A percentile compares a stretch with the other conserved stretches of the same genome.
Conservation (phyloP, 2,329 filamentous ascomycete species). For the Trematosphaeria pertusa region DNA sequence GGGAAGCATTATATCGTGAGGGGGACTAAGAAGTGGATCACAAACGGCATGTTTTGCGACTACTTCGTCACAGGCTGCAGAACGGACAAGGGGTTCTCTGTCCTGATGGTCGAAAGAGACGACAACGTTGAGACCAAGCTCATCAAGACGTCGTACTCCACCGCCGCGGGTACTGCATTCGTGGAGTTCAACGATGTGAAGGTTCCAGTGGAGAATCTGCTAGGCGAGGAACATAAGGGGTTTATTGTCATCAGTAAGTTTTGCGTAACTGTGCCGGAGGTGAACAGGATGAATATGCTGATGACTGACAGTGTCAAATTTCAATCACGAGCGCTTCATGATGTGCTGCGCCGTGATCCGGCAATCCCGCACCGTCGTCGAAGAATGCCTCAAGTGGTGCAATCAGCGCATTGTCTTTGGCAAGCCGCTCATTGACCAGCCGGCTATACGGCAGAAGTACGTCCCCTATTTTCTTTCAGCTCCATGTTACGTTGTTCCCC, state of each 20-base stretch:
- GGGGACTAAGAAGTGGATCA: slow-evolving; percentile 84
- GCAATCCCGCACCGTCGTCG: slow-evolving; percentile 71
- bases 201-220: slow-evolving; percentile 77
- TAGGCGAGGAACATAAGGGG: slow-evolving; percentile 85
- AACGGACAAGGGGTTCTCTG: slow-evolving; percentile 79
- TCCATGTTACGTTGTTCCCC: no score
- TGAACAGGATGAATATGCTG: background rate
- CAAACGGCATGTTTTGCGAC: slow-evolving; percentile 79
- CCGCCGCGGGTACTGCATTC: slow-evolving; percentile 78
- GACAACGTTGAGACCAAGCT: slow-evolving; percentile 78
- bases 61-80: slow-evolving; percentile 84
- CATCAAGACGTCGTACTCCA: slow-evolving; percentile 84
- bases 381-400: slow-evolving; percentile 87
- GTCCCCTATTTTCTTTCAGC: slow-evolving; percentile 24
- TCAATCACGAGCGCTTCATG: slow-evolving; percentile 85
- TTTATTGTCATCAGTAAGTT: slow-evolving; percentile 73
- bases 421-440: slow-evolving; percentile 82
- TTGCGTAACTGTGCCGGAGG: background rate
- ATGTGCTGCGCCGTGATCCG: slow-evolving; percentile 73
- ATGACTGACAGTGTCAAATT: slow-evolving; percentile 68
- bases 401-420: slow-evolving; percentile 86
- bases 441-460: slow-evolving; percentile 80
- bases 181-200: slow-evolving; percentile 87
- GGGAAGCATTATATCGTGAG: slow-evolving; percentile 67
- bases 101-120: slow-evolving; percentile 75